Evolutionary conservation across 345 rosid genomes (phyloP).

Genomic region (Eucalyptus dawsonii): DNA sequence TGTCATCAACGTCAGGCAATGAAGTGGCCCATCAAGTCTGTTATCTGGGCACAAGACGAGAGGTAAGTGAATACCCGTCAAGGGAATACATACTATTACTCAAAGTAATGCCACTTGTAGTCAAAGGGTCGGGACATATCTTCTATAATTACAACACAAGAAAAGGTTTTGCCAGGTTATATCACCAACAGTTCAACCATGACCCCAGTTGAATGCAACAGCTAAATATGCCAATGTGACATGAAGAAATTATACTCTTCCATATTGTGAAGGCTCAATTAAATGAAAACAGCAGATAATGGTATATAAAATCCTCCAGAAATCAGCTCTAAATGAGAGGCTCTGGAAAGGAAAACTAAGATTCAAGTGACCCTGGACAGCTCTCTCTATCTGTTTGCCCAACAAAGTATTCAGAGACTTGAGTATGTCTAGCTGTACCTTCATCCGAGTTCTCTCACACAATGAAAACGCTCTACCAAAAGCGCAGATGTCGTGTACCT

Average conservation of each 20-base stretch:
- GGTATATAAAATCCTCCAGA: not conserved
- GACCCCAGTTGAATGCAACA: not conserved
- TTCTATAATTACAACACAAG: not conserved
- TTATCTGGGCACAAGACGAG: not conserved
- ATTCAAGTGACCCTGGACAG: not conserved
- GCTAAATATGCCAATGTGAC: not conserved
- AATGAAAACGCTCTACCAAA: not conserved
- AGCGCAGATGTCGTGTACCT: conserved; percentile 22
- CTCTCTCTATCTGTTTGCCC: not conserved
- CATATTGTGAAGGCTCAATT: not conserved
- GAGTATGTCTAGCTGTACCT: too few relatives aligned
- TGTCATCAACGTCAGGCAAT: conserved; percentile 51
- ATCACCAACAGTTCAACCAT: not conserved
- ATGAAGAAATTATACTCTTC: not conserved
- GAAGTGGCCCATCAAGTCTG: conserved; percentile 49
- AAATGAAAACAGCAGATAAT: not conserved
- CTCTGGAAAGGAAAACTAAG: not conserved
- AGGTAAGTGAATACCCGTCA: not conserved
- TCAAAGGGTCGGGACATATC: not conserved
- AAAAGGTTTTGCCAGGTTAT: not conserved
- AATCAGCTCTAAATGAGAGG: not conserved
- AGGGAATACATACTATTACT: not conserved
- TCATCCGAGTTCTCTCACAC: not conserved
- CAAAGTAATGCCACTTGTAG: not conserved
- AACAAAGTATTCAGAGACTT: too few relatives aligned